Evolutionary conservation across 768 basidiomycete species (phyloP), one percentile per base, ranked within the genome.

Genomic region (Boletales sp.): DNA sequence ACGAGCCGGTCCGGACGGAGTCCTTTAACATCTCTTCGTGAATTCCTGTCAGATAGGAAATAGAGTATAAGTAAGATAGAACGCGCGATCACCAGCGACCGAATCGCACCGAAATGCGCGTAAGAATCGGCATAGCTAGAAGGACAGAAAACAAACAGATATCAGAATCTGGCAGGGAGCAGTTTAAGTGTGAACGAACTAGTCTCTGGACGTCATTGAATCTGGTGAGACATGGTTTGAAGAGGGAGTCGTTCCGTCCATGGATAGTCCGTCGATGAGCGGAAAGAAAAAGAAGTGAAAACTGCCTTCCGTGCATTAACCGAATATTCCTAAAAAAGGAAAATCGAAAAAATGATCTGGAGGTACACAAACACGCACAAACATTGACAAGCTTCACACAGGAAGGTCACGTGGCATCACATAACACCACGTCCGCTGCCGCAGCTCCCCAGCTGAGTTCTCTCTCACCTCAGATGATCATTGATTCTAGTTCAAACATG

Each of bases 11-110:
- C 54, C 96, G 87, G 58, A 99, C 93, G 35, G 76, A 73, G 72
- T 99, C 96, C 72, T 99, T 99, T 70, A 99, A 73, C 96, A 99
- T 99, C 74, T 99, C 96, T 73, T 98, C 94, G 68, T 97, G 94
- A 60, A 97, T 96, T 51, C 94, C 93, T 96, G 60, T 48, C 18
- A 34, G 11, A 55, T 30, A 21, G 51, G 18, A 56, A 15, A 19
- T 7, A 41, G 35, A 13, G 40, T 15, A 36, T 58, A 15, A 56
- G 56, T 48, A 44, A 34, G 5, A 44, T 35, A 15, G 17, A 48
- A 41, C 17, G 31, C 31, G 36, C 25, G 25, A 41, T 15, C 34
- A 19, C 11, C 55, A 34, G 32, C 13, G 41, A 40, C 9, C 45
- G 67, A 49, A 30, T 47, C 78, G 51, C 61, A 92, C 92, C 92